Evolutionary conservation across 345 rosid species (phyloP).

Genomic region (Lumnitzera littorea): DNA sequence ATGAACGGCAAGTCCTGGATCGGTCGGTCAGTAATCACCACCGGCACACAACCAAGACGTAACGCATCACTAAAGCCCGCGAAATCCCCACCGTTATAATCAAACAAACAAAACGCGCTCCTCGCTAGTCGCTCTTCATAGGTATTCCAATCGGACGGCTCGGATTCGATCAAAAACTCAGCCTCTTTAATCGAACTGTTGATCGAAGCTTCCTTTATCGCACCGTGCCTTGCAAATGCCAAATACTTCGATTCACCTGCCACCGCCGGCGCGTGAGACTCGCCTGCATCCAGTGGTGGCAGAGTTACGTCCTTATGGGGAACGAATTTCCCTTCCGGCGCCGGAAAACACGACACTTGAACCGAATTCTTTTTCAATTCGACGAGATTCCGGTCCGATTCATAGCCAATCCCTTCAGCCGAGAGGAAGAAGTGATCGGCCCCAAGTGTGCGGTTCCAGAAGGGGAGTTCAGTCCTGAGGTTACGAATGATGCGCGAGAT

Average conservation of each 20-base stretch:
- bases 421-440: slow-evolving; percentile 53
- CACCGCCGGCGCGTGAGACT: slow-evolving; percentile 8
- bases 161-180: slow-evolving; percentile 37
- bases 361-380: slow-evolving; percentile 63
- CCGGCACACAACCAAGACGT: slow-evolving; percentile 49
- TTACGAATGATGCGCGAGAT: slow-evolving; percentile 22
- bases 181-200: slow-evolving; percentile 19
- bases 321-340: slow-evolving; percentile 25
- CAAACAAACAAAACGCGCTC: slow-evolving; percentile 47
- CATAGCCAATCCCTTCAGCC: slow-evolving; percentile 28
- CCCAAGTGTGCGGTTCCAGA: slow-evolving; percentile 65
- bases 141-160: slow-evolving; percentile 33
- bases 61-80: slow-evolving; percentile 39
- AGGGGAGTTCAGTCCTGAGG: slow-evolving; percentile 30
- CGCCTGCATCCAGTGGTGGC: slow-evolving; percentile 32
- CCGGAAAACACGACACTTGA: slow-evolving; percentile 52
- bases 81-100: slow-evolving; percentile 25
- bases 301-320: slow-evolving; percentile 54
- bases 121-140: slow-evolving; percentile 14
- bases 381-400: slow-evolving; percentile 37
- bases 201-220: slow-evolving; percentile 19
- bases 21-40: slow-evolving; percentile 49
- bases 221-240: slow-evolving; percentile 25
- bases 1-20: slow-evolving; percentile 48
- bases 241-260: slow-evolving; percentile 11